Evolutionary conservation across 2,329 filamentous ascomycete genomes (phyloP).

Genomic region (Beauveria pseudobassiana): DNA sequence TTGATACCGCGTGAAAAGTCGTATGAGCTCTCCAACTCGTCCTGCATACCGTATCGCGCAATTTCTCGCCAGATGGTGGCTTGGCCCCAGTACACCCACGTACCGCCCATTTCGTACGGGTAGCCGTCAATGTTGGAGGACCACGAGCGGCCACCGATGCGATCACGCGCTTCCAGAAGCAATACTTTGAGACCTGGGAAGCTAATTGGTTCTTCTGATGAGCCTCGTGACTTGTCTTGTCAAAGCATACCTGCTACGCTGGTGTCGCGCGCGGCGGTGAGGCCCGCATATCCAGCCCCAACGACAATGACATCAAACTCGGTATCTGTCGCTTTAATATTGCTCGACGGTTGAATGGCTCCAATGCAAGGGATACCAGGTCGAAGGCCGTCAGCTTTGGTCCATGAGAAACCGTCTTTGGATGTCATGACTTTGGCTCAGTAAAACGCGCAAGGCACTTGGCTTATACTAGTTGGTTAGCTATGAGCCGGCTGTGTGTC

Average conservation of each 20-base stretch:
- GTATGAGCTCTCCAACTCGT: constrained; percentile 30
- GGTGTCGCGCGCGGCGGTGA: constrained; percentile 23
- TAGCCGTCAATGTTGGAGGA: constrained; percentile 35
- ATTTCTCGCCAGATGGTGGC: constrained; percentile 38
- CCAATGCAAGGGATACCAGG: constrained; percentile 24
- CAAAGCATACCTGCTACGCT: constrained; percentile 20
- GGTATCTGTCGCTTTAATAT: constrained; percentile 10
- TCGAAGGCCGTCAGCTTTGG: constrained; percentile 20
- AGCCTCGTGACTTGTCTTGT: constrained; percentile 3
- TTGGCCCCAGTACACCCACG: constrained; percentile 40
- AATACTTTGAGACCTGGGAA: constrained; percentile 29
- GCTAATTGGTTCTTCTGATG: background rate
- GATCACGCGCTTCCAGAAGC: constrained; percentile 38
- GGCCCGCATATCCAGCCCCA: constrained; percentile 24
- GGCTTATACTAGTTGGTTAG: no score
- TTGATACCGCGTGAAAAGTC: constrained; percentile 35
- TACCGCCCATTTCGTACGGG: constrained; percentile 41
- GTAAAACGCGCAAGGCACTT: no score
- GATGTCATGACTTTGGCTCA: constrained; percentile 18
- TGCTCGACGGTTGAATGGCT: constrained; percentile 21
- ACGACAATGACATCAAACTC: constrained; percentile 24
- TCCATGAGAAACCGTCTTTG: constrained; percentile 25
- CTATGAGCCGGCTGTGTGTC: no score
- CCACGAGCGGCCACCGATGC: constrained; percentile 41
- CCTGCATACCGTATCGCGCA: constrained; percentile 35